Evolutionary conservation across 805 yeast genomes (phyloP), one percentile per base, ranked within the genome.

Genomic region (Candida adriatica): DNA sequence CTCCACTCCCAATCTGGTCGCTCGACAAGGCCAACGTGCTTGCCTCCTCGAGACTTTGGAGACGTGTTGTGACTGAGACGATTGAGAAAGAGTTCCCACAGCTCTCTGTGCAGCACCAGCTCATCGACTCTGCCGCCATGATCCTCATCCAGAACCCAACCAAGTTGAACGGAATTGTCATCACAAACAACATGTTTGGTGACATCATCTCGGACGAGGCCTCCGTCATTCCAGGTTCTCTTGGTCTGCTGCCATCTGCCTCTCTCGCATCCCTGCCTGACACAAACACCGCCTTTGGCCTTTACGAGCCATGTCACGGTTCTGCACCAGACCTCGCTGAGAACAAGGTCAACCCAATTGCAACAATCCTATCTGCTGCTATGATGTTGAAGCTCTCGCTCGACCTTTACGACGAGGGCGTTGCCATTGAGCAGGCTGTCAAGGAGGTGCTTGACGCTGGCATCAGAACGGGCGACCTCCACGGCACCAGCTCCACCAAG

Each of bases 81-180:
- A 81, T 92, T 46, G 63, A 69, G 39, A 74, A 78, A 40, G 98
- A 92, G 62, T 92, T 92, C 69, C 98, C 98, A 33, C 82, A 79
- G 49, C 66, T 92, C 51, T 72, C 70, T 17, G 69, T 88, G 27
- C 85, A 90, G 58, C 96, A 92, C 63, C 98, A 92, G 68, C 73
- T 92, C 59, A 90, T 92, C 51, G 98, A 92, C 62, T 88, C 97
- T 10, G 98, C 98, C 32, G 97, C 98, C 30, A 92, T 92, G 98
- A 90, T 90, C 54, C 66, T 92, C 48, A 83, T 92, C 49, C 87
- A 92, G 64, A 76, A 73, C 41, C 98, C 98, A 50, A 81, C 88
- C 26, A 78, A 78, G 47, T 73, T 92, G 55, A 92, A 92, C 57
- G 98, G 98, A 62, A 72, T 92, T 31, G 76, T 92, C 30, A 75